Base-by-base conservation (phyloP, 495 filamentous ascomycete species). In the Talaromyces proteolyticus region DNA sequence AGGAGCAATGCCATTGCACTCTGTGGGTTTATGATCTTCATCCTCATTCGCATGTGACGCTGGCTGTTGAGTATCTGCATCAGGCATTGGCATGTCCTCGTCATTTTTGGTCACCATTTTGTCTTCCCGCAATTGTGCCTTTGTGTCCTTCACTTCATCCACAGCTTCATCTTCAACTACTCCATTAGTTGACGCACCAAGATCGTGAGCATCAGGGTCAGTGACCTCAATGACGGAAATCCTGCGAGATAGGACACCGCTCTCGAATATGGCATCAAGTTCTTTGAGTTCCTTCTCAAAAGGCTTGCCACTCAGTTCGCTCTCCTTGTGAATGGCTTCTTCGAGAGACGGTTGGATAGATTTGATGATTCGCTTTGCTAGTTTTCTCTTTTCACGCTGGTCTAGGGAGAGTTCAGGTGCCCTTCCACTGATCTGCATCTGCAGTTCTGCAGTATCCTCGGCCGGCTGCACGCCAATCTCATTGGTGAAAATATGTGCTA, bases 351-450 rank as follows among this genome's bases (percentile, higher is more conserved):
- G 79, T 60, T 93, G 86, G 20, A 95, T 76, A 3, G 81, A 78
- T 63, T 88, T 89, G 51, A 95, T 75, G 44, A 96, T 91, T 39
- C 88, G 77, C 62, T 92, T 95, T 12, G 86, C 92, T 22, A 89
- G 69, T 58, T 77, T 82, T 55, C 81, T 78, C 55, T 78, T 78
- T 50, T 84, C 81, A 45, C 83, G 84, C 53, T 82, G 76, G 53
- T 85, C 78, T 29, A 82, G 63, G 49, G 73, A 83, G 17, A 88
- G 75, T 47, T 77, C 74, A 4, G 72, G 66, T 14, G 70, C 74
- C 37, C 75, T 69, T 22, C 77, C 76, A 54, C 72, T 73, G 16
- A 79, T 72, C 51, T 77, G 75, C 40, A 73, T 62, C 36, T 80
- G 74, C 14, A 75, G 70, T 45, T 80, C 73, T 4, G 68, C 71